Evolutionary conservation across 2,329 filamentous ascomycete species (phyloP).

Genomic region (Colletotrichum spinosum): DNA sequence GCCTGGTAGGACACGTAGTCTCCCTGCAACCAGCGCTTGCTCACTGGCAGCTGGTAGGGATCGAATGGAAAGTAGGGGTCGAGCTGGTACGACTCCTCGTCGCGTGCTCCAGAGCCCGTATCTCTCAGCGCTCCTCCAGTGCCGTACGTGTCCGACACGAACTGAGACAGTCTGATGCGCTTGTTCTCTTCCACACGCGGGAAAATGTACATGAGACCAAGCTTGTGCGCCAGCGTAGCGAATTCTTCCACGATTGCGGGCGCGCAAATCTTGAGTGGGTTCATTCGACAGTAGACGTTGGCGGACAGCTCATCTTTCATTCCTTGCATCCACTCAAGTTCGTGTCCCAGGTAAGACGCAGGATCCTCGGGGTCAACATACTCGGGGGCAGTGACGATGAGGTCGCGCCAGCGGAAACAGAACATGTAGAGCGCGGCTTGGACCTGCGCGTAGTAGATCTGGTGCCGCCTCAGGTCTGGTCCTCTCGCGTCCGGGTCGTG

Average conservation of each 20-base stretch:
- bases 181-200: slow-evolving; percentile 93
- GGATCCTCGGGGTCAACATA: slow-evolving; percentile 72
- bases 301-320: slow-evolving; percentile 80
- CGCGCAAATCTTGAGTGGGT: slow-evolving; percentile 94
- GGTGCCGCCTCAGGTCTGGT: slow-evolving; percentile 86
- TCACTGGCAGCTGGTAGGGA: slow-evolving; percentile 90
- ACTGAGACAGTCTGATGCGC: slow-evolving; percentile 82
- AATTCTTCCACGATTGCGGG: slow-evolving; percentile 92
- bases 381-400: slow-evolving; percentile 74
- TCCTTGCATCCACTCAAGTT: slow-evolving; percentile 81
- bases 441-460: slow-evolving; percentile 87
- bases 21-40: slow-evolving; percentile 86
- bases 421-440: slow-evolving; percentile 95
- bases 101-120: slow-evolving; percentile 64
- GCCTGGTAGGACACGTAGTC: slow-evolving; percentile 87
- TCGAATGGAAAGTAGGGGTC: slow-evolving; percentile 98
- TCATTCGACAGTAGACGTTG: slow-evolving; percentile 89
- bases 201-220: slow-evolving; percentile 90
- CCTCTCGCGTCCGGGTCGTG: slow-evolving; percentile 82
- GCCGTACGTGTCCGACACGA: slow-evolving; percentile 68
- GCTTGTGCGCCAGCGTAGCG: slow-evolving; percentile 85
- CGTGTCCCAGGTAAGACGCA: slow-evolving; percentile 72
- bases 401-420: slow-evolving; percentile 96
- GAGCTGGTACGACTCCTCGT: slow-evolving; percentile 85
- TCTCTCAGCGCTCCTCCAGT: slow-evolving; percentile 67